These are phyloP conservation scores for Diaporthe nobilis DNA, from an alignment of 2,329 filamentous ascomycete species.

Conservation along the genomic window DNA sequence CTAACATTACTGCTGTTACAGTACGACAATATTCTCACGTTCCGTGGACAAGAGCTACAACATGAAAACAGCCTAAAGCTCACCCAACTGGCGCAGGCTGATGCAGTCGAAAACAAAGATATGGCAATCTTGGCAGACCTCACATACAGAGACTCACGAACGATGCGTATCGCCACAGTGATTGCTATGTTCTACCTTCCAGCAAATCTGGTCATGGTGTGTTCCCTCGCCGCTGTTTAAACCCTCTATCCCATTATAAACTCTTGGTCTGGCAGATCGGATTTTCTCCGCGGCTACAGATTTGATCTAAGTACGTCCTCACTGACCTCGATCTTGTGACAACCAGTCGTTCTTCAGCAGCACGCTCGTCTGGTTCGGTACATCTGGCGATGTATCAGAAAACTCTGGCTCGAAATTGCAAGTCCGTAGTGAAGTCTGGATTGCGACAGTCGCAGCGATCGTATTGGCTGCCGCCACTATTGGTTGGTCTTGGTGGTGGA, in stretches of 20 bases:
- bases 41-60: conserved; percentile 1
- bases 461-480: not conserved
- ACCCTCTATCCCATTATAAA: too few species aligned
- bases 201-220: conserved; percentile 26
- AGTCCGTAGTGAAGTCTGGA: not conserved
- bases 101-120: conserved; percentile 12
- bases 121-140: conserved; percentile 18
- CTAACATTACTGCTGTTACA: not conserved
- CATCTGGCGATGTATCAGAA: not conserved
- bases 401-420: not conserved
- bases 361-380: conserved; percentile 20
- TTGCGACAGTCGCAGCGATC: not conserved
- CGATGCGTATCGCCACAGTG: conserved; percentile 23
- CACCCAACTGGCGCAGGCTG: not conserved
- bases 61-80: conserved; percentile 19
- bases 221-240: not conserved
- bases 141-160: conserved; percentile 22
- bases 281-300: too few species aligned
- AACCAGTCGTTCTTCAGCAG: conserved; percentile 13
- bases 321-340: not conserved
- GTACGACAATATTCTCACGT: conserved; percentile 15
- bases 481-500: conserved; percentile 16
- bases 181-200: conserved; percentile 34
- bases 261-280: not conserved
- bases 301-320: not conserved